phyloP scores from a whole-genome alignment of 257 asterid genomes.

The Nicotiana tabacum region DNA sequence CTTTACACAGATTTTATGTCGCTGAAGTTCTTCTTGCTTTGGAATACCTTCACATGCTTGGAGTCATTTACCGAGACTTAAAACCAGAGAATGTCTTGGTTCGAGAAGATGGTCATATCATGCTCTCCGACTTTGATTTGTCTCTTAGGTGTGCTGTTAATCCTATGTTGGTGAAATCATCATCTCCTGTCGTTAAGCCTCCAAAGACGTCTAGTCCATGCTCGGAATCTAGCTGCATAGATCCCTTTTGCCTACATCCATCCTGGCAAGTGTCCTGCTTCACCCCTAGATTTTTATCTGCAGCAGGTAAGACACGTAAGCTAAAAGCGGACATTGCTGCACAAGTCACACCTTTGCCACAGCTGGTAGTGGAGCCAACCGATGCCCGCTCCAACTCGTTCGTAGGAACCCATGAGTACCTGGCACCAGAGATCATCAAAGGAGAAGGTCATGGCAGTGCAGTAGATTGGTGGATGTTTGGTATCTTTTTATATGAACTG shows the following conservation, averaged over 20 bases:
- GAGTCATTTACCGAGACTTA: constrained; percentile 83
- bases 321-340: constrained; percentile 45
- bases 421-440: constrained; percentile 84
- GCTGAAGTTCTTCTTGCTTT: constrained; percentile 84
- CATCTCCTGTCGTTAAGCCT: constrained; percentile 37
- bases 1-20: constrained; percentile 59
- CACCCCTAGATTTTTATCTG: constrained; percentile 53
- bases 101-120: constrained; percentile 86
- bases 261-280: constrained; percentile 76
- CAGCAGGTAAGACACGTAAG: constrained; percentile 51
- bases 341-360: constrained; percentile 63
- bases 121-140: constrained; percentile 80
- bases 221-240: constrained; percentile 61
- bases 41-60: constrained; percentile 95
- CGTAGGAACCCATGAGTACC: constrained; percentile 87
- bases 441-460: constrained; percentile 93
- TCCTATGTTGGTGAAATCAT: constrained; percentile 43
- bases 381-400: constrained; percentile 79
- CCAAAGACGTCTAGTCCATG: constrained; percentile 46
- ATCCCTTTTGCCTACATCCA: constrained; percentile 82
- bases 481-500: constrained; percentile 68
- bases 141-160: constrained; percentile 62
- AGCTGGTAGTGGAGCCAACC: constrained; percentile 76
- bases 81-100: constrained; percentile 81
- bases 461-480: constrained; percentile 95